A percentile compares a stretch with the other conserved stretches of the same genome.
Conservation (phyloP, 2,329 filamentous ascomycete species). For the Talaromyces atroroseus region DNA sequence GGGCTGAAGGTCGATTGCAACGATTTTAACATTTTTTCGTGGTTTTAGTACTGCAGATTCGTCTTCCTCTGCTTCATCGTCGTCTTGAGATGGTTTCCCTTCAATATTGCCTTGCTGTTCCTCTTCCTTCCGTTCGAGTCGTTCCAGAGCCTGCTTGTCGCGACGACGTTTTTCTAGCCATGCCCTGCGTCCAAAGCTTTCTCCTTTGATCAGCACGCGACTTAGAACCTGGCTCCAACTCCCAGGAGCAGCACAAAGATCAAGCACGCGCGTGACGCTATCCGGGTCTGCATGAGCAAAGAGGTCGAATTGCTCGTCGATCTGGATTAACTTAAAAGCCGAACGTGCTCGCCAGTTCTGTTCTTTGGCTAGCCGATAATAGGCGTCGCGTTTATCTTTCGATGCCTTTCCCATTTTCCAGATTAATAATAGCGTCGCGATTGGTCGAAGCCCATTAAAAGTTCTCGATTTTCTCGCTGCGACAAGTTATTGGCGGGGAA, state of each 20-base stretch:
- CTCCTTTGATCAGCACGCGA: constrained; percentile 84
- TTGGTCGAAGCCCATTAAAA: neutral
- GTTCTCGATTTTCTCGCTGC: neutral
- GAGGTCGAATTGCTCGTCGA: constrained; percentile 93
- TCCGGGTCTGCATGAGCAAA: constrained; percentile 59
- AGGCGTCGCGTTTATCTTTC: constrained; percentile 97
- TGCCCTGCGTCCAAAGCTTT: constrained; percentile 77
- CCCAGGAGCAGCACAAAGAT: constrained; percentile 90
- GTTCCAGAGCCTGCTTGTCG: constrained; percentile 36
- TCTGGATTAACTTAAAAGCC: constrained; percentile 93
- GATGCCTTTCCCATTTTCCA: constrained; percentile 83
- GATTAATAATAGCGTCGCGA: neutral
- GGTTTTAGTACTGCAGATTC: constrained; percentile 38
- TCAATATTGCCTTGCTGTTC: constrained; percentile 6
- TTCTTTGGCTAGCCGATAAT: constrained; percentile 96
- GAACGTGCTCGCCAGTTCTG: constrained; percentile 96
- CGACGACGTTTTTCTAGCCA: constrained; percentile 80
- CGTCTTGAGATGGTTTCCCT: constrained; percentile 26
- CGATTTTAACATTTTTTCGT: constrained; percentile 77
- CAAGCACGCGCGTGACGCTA: constrained; percentile 84
- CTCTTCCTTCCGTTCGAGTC: constrained; percentile 15
- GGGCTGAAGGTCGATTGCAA: constrained; percentile 91
- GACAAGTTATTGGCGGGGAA: constrained; percentile 6
- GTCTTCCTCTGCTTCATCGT: constrained; percentile 24
- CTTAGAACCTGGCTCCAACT: constrained; percentile 98